Percentiles rank a stretch among this genome's conserved stretches.
Conservation (phyloP, 495 filamentous ascomycete species). For the Annulohypoxylon moriforme region DNA sequence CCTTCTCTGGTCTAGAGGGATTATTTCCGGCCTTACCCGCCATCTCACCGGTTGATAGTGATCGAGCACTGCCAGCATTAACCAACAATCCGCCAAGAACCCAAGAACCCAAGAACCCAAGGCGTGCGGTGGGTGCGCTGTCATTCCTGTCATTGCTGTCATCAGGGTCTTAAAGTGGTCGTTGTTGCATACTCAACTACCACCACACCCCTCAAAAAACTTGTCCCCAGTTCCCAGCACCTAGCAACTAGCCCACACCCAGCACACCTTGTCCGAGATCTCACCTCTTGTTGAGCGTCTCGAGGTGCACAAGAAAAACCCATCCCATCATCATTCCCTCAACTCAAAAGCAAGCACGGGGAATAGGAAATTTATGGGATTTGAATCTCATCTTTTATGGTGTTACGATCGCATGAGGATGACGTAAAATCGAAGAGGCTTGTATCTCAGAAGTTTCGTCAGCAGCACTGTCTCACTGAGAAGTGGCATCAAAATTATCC, state of each 20-base stretch:
- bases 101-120: background rate
- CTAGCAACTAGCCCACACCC: too few relatives aligned
- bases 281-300: conserved; percentile 16
- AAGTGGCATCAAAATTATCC: conserved; percentile 27
- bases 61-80: conserved; percentile 33
- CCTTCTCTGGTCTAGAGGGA: background rate
- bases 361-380: conserved; percentile 43
- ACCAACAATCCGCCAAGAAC: background rate
- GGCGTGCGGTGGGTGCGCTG: conserved; percentile 22
- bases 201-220: background rate
- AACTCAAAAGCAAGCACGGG: conserved; percentile 3
- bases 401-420: conserved; percentile 36
- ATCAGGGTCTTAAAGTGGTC: background rate
- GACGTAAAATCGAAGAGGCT: conserved; percentile 31
- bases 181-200: background rate
- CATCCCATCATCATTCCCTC: conserved; percentile 3
- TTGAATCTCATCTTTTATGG: conserved; percentile 26
- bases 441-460: conserved; percentile 39
- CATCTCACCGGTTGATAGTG: conserved; percentile 30
- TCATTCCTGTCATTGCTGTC: conserved; percentile 36
- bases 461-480: conserved; percentile 37
- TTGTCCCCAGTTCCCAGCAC: background rate
- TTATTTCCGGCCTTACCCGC: conserved; percentile 38
- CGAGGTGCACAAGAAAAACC: conserved; percentile 4
- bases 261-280: conserved; percentile 16